phyloP scores from a whole-genome alignment of 202 grass and related monocot species.

The Carex sylvatica region DNA sequence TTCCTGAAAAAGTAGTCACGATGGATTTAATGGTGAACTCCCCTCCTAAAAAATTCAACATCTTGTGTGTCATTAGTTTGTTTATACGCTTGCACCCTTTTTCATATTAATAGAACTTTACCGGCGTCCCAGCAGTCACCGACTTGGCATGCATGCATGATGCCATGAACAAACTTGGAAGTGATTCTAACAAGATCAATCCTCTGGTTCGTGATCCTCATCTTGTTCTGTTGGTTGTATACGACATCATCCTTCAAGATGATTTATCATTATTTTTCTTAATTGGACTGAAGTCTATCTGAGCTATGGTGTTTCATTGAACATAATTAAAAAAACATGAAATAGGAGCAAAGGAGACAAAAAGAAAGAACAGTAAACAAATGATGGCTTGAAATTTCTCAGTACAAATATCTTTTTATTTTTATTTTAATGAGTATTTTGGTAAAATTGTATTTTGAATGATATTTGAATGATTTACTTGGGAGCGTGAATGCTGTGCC shows the following conservation, averaged over 20 bases:
- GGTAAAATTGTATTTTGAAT: not conserved
- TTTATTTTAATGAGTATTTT: not conserved
- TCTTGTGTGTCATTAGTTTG: not conserved
- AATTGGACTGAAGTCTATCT: not conserved
- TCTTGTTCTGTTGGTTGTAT: conserved; percentile 19
- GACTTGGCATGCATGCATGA: conserved; percentile 99
- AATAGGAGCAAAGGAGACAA: not conserved
- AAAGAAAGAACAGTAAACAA: not conserved
- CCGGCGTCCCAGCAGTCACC: conserved; percentile 92
- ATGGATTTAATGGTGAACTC: not conserved
- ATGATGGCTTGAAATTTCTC: not conserved
- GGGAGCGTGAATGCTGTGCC: not conserved
- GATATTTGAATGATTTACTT: not conserved
- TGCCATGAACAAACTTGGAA: conserved; percentile 85
- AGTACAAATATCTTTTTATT: not conserved
- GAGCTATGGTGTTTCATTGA: not conserved
- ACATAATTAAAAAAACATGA: not conserved
- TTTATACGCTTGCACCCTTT: conserved; percentile 18
- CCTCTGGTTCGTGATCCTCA: conserved; percentile 53
- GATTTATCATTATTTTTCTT: not conserved
- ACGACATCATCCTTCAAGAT: conserved; percentile 6
- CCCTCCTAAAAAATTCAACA: not conserved
- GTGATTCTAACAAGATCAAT: conserved; percentile 94
- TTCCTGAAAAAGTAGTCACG: not conserved
- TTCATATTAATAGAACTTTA: conserved; percentile 64